These are phyloP conservation scores for Starmera dryadoides DNA, from an alignment of 805 yeast species.

Conservation along the genomic window DNA sequence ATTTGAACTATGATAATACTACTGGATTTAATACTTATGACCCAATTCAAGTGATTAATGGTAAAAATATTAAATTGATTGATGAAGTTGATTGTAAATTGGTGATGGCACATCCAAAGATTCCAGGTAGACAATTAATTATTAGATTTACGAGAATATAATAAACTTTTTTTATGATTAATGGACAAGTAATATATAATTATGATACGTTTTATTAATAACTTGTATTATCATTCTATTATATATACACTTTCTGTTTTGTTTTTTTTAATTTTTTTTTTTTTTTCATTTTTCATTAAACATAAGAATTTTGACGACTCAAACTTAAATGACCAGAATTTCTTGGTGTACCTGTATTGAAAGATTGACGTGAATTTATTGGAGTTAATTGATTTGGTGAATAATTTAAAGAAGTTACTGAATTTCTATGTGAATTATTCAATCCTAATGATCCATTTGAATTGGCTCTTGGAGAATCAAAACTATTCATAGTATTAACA, in stretches of 20 bases:
- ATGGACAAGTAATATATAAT: too few relatives aligned
- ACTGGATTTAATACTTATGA: conserved; percentile 27
- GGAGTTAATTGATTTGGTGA: conserved; percentile 21
- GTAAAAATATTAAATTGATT: conserved; percentile 52
- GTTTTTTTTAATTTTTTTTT: not conserved
- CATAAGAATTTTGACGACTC: conserved; percentile 11
- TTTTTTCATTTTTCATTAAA: not conserved
- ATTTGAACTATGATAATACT: conserved; percentile 38
- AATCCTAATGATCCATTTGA: not conserved
- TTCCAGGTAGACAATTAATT: conserved; percentile 55
- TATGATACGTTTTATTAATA: too few relatives aligned
- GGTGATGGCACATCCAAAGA: conserved; percentile 57
- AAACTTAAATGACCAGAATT: conserved; percentile 12
- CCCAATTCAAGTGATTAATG: conserved; percentile 63
- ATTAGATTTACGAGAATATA: conserved; percentile 24
- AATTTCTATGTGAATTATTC: conserved; percentile 6
- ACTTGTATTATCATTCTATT: not conserved
- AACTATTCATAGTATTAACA: conserved; percentile 11
- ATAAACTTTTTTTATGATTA: not conserved
- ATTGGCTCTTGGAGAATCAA: conserved; percentile 2
- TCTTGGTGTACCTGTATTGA: conserved; percentile 21
- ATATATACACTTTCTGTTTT: not conserved
- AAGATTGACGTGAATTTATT: conserved; percentile 20
- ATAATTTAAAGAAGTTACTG: conserved; percentile 5
- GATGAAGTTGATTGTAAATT: conserved; percentile 34